Base-by-base conservation (phyloP, 768 basidiomycete genomes). In the Tricholoma bakamatsutake region DNA sequence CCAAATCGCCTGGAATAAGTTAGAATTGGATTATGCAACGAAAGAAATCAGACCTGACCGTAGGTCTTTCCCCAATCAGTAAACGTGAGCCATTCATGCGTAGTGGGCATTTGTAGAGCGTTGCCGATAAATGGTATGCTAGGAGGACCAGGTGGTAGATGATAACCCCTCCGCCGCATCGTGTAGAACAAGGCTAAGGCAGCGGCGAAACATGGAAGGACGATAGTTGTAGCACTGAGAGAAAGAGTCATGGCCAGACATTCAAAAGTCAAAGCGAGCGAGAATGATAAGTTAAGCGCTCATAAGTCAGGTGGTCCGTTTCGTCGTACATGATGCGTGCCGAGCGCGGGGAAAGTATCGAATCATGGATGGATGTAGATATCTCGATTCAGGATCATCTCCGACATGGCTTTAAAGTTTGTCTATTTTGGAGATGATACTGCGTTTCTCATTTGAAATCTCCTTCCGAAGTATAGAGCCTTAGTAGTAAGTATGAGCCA, bases 11-110 rank as follows among this genome's bases (percentile, higher is more conserved):
- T 52, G 50, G 11, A 13, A 9, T 13, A 50, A 4, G 5, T 15
- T 34, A 7, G 4, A 15, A 37, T 34, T 24, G 5, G 3, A 51
- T 37, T 21, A 13, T 13, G 18, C 10, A 9, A 8, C 13, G 13
- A 18, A 37, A 21, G 21, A 18, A 21, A 51, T 42, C 40, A 8
- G 49, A 6, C n/a, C 54, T 12, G 21, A 57, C 56, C 51, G 21
- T 52, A 57, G 15, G 39, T n/a, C 42, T 46, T 57, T 11, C 50
- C 50, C 56, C 56, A 57, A 17, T 13, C n/a, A 35, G 56, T 33
- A 30, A 52, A 57, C 9, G 50, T 57, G 34, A 57, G 28, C 56
- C 56, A 57, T 27, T 52, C 43, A 35, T 57, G 31, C 30, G 31
- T 17, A 3, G 50, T 52, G 31, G 56, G 56, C 50, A 57, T 57